Base-by-base conservation (phyloP, 202 grass and related monocot genomes). In the Panicum virgatum region DNA sequence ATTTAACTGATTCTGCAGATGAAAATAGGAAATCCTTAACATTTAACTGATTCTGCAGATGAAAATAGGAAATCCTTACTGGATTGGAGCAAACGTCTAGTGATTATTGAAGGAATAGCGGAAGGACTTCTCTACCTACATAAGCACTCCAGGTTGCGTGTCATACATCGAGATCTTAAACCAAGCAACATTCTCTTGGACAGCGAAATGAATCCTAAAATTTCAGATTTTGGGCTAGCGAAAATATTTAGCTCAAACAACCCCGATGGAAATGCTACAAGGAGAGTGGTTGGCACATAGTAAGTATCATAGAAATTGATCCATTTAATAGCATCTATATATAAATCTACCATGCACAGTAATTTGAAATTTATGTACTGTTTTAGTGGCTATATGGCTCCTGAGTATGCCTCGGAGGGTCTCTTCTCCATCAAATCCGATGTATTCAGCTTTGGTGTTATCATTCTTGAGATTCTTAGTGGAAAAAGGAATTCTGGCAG, bases 151-250 rank as follows among this genome's bases (percentile, higher is more conserved):
- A 26, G 90, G 14, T 57, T 92, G 60, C n/a, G n/a, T n/a, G n/a
- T n/a, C 61, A 76, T 92, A 62, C 86, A 92, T 58, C 80, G 90
- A 43, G 90, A 89, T 58, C 69, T 89, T 78, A 92, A 92, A 53
- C 85, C 86, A 66, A 92, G 90, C 69, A 92, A 89, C 51, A 80
- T 92, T 76, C 82, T 92, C 20, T 58, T 89, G 14, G 90, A 92
- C 10, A 80, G 38, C 2, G 86, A 92, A 50, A 50, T 92, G 86
- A 88, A 69, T 47, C 53, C 90, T 6, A 92, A 92, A 48, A 92
- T 92, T 57, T 89, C 90, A 38, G 90, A 92, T 39, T 92, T 92
- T 5, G 90, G 90, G 14, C 39, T 92, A 51, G 90, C 90, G 20
- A 92, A 85, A 75, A 92, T 92, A 75, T 84, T 86, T 50, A 62